phyloP scores from a whole-genome alignment of 257 asterid genomes.

The Perilla frutescens region DNA sequence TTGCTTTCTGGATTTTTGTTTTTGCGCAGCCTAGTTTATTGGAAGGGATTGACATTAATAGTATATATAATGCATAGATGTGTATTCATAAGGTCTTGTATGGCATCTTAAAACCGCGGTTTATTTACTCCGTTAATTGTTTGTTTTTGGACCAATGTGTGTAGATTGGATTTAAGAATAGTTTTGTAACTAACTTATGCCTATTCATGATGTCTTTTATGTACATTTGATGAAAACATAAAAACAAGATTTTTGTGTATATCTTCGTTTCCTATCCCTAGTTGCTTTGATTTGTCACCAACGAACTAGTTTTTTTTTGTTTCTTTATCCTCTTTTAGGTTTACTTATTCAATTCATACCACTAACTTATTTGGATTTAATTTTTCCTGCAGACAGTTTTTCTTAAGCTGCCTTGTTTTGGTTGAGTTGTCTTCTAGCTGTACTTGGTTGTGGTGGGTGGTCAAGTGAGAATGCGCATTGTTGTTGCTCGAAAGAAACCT shows the following conservation, averaged over 20 bases:
- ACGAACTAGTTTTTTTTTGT: background rate
- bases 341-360: background rate
- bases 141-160: background rate
- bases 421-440: slow-evolving; percentile 3
- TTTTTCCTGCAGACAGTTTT: slow-evolving; percentile 35
- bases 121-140: background rate
- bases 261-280: background rate
- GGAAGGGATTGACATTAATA: background rate
- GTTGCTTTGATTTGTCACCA: background rate
- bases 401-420: slow-evolving; percentile 22
- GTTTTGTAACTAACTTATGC: background rate
- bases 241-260: background rate
- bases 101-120: background rate
- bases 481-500: slow-evolving; percentile 44
- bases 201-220: background rate
- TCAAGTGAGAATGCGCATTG: slow-evolving; percentile 76
- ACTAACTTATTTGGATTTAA: background rate
- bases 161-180: background rate
- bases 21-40: background rate
- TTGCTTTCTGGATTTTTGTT: background rate
- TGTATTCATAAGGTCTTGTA: background rate
- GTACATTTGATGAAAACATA: background rate
- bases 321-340: background rate
- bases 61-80: background rate
- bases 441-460: slow-evolving; percentile 40